A percentile compares a stretch with the other conserved stretches of the same genome.
phyloP scores from a whole-genome alignment of 2,329 filamentous ascomycete species.

The Xylariaceae sp. region DNA sequence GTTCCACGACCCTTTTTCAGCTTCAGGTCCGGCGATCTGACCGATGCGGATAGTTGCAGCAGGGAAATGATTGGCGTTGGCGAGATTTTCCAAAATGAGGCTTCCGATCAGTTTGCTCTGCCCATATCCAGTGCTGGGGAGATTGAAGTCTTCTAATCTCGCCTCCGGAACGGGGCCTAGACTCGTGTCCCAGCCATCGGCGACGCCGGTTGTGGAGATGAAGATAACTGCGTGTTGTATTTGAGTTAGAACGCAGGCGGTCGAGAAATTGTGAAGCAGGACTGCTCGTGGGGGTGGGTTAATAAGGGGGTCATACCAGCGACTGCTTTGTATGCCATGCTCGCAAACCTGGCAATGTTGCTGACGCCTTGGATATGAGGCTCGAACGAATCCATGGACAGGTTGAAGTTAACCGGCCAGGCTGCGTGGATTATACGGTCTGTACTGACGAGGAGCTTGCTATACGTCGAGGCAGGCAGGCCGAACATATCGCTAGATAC shows the following conservation, averaged over 20 bases:
- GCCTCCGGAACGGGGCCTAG: conserved; percentile 36
- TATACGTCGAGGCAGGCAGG: background rate
- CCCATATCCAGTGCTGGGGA: conserved; percentile 38
- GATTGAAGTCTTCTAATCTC: conserved; percentile 32
- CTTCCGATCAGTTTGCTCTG: conserved; percentile 41
- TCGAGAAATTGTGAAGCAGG: background rate
- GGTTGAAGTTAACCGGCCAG: conserved; percentile 39
- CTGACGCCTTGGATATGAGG: conserved; percentile 36
- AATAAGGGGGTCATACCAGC: too few relatives aligned
- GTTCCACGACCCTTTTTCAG: conserved; percentile 47
- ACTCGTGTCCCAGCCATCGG: conserved; percentile 32
- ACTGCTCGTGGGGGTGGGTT: too few relatives aligned
- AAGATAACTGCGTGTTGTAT: conserved; percentile 32
- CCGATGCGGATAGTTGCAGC: conserved; percentile 42
- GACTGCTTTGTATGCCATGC: too few relatives aligned
- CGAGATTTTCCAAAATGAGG: conserved; percentile 40
- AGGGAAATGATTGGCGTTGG: conserved; percentile 34
- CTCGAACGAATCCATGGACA: conserved; percentile 33
- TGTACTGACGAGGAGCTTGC: background rate
- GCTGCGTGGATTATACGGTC: conserved; percentile 32
- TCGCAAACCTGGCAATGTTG: conserved; percentile 33
- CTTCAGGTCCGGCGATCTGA: conserved; percentile 42
- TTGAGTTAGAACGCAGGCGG: background rate
- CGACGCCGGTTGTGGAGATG: conserved; percentile 40
- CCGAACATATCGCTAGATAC: too few relatives aligned